phyloP scores from a whole-genome alignment of 2,329 filamentous ascomycete genomes.

The Penicillium sclerotigenum region DNA sequence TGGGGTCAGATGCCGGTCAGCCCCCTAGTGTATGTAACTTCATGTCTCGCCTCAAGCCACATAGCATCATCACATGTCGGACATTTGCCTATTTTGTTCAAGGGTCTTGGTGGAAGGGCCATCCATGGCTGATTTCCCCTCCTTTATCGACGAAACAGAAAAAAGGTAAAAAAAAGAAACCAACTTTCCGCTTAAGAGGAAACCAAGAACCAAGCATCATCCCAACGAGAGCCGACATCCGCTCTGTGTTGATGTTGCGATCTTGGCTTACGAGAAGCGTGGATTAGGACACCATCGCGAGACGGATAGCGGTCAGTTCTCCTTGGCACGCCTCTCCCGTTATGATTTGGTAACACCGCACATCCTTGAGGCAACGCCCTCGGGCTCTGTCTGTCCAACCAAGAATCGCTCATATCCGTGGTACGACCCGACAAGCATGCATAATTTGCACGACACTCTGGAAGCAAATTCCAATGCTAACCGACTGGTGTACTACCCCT shows the following conservation, averaged over 20 bases:
- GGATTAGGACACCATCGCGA: not conserved
- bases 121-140: not conserved
- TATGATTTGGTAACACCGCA: constrained; percentile 1
- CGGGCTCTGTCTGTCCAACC: not conserved
- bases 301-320: not conserved
- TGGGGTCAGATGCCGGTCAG: not conserved
- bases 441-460: not conserved
- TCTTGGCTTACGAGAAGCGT: not conserved
- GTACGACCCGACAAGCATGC: not conserved
- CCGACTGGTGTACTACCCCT: not conserved
- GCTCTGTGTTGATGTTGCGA: not conserved
- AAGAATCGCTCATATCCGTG: not conserved
- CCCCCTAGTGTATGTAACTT: constrained; percentile 19
- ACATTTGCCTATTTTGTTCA: constrained; percentile 9
- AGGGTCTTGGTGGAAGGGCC: constrained; percentile 2
- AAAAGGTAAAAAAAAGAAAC: not conserved
- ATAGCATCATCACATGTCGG: constrained; percentile 22
- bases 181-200: not conserved
- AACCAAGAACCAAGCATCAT: not conserved
- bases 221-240: not conserved
- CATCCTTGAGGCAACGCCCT: not conserved
- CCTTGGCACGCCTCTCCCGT: constrained; percentile 3
- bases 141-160: not conserved
- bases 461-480: not conserved
- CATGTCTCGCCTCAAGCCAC: constrained; percentile 17